Conservation (phyloP, 1,284 basidiomycete species). For the Sanghuangporus sanghuang region DNA sequence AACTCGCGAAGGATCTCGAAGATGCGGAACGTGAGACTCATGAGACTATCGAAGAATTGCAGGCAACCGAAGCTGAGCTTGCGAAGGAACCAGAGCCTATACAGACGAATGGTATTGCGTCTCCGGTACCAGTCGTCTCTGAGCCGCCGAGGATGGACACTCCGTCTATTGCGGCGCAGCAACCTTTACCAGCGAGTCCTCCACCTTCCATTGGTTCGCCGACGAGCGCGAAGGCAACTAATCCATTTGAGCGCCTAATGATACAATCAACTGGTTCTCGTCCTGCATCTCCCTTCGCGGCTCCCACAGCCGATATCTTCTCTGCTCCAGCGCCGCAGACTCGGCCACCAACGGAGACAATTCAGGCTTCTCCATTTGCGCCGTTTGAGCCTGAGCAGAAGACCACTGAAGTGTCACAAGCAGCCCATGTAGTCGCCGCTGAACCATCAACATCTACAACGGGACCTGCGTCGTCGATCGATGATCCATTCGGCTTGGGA, state of each 20-base stretch:
- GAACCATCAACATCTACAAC: slow-evolving; percentile 14
- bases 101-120: slow-evolving; percentile 17
- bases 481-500: slow-evolving; percentile 56
- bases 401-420: not conserved
- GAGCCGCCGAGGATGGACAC: slow-evolving; percentile 35
- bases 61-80: slow-evolving; percentile 49
- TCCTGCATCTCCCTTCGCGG: slow-evolving; percentile 52
- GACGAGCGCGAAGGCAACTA: slow-evolving; percentile 68
- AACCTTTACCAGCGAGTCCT: slow-evolving; percentile 61
- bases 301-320: slow-evolving; percentile 37
- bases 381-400: slow-evolving; percentile 12
- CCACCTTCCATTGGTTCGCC: slow-evolving; percentile 34
- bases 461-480: slow-evolving; percentile 19
- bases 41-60: slow-evolving; percentile 50
- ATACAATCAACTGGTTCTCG: slow-evolving; percentile 41
- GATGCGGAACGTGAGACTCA: slow-evolving; percentile 55
- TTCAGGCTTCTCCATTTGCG: slow-evolving; percentile 1
- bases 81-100: slow-evolving; percentile 28
- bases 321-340: slow-evolving; percentile 27
- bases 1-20: slow-evolving; percentile 66
- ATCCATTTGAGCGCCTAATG: slow-evolving; percentile 85
- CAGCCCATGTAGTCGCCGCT: slow-evolving; percentile 3
- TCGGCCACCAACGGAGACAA: not conserved
- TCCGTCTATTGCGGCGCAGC: slow-evolving; percentile 55
- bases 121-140: slow-evolving; percentile 22